phyloP scores from a whole-genome alignment of 306 rosid species.

The Rosa persica region DNA sequence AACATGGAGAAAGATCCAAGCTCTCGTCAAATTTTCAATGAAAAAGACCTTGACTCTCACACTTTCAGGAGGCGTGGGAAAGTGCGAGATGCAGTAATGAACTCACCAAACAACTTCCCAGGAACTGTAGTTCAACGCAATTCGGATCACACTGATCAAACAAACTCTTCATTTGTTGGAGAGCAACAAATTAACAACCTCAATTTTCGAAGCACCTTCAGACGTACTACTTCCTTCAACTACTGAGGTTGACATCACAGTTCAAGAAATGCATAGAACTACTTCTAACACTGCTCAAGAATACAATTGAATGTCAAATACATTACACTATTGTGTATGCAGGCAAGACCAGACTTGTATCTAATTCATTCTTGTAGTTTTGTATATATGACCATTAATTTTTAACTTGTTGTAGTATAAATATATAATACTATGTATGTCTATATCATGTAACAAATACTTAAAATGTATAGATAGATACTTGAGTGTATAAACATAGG shows the following conservation, averaged over 20 bases:
- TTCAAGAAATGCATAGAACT: too few species aligned
- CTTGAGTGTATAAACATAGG: too few species aligned
- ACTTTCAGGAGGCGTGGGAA: not conserved
- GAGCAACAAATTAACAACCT: not conserved
- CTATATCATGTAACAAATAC: too few species aligned
- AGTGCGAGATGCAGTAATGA: not conserved
- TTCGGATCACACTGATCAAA: too few species aligned
- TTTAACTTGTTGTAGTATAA: too few species aligned
- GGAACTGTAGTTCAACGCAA: too few species aligned
- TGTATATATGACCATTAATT: too few species aligned
- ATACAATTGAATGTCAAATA: not conserved
- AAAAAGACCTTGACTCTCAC: slow-evolving; percentile 11
- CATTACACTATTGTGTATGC: not conserved
- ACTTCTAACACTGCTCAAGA: not conserved
- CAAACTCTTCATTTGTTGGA: too few species aligned
- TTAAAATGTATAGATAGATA: too few species aligned
- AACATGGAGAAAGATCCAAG: slow-evolving; percentile 32
- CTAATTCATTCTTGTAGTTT: not conserved
- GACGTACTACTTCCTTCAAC: too few species aligned
- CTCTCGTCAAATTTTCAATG: slow-evolving; percentile 23
- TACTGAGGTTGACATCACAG: too few species aligned
- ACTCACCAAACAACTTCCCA: not conserved
- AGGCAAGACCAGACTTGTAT: not conserved
- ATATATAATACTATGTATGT: too few species aligned
- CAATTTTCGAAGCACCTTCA: not conserved